A percentile compares a stretch with the other conserved stretches of the same genome.
phyloP scores from a whole-genome alignment of 805 yeast genomes.

The Candida berthetii region DNA sequence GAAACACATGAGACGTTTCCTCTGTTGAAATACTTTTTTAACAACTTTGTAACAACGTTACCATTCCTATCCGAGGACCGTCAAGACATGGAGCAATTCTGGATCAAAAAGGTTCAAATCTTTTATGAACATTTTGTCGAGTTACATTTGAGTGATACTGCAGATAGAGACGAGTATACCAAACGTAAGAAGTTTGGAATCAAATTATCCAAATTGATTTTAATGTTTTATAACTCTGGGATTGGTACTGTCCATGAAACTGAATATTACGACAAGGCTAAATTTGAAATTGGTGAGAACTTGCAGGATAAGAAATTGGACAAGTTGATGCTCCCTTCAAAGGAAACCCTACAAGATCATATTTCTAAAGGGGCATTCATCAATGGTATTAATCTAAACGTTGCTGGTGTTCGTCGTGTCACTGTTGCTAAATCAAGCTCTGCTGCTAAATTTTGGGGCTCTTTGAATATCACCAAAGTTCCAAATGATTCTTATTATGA shows the following conservation, averaged over 20 bases:
- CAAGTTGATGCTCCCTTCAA: slow-evolving; percentile 32
- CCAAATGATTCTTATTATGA: slow-evolving; percentile 16
- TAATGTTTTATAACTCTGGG: slow-evolving; percentile 71
- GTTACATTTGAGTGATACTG: slow-evolving; percentile 64
- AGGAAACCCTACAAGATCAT: slow-evolving; percentile 26
- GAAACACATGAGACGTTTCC: slow-evolving; percentile 44
- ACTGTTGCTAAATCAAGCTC: slow-evolving; percentile 16
- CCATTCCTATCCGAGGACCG: slow-evolving; percentile 57
- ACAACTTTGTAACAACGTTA: slow-evolving; percentile 55
- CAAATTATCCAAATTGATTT: slow-evolving; percentile 55
- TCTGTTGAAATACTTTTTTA: slow-evolving; percentile 58
- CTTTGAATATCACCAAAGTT: slow-evolving; percentile 8
- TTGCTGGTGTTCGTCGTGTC: slow-evolving; percentile 53
- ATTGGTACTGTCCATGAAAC: slow-evolving; percentile 55
- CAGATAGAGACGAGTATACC: slow-evolving; percentile 71
- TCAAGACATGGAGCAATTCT: slow-evolving; percentile 52
- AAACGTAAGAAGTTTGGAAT: slow-evolving; percentile 58
- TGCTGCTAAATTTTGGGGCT: not conserved
- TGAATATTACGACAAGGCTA: slow-evolving; percentile 34
- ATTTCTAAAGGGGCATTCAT: slow-evolving; percentile 25
- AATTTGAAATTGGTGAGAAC: slow-evolving; percentile 19
- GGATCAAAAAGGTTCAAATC: slow-evolving; percentile 76
- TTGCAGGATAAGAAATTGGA: slow-evolving; percentile 26
- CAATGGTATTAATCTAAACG: slow-evolving; percentile 59
- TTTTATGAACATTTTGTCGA: slow-evolving; percentile 75